Conservation (phyloP, 768 basidiomycete genomes). For the Boletus barrowsii region DNA sequence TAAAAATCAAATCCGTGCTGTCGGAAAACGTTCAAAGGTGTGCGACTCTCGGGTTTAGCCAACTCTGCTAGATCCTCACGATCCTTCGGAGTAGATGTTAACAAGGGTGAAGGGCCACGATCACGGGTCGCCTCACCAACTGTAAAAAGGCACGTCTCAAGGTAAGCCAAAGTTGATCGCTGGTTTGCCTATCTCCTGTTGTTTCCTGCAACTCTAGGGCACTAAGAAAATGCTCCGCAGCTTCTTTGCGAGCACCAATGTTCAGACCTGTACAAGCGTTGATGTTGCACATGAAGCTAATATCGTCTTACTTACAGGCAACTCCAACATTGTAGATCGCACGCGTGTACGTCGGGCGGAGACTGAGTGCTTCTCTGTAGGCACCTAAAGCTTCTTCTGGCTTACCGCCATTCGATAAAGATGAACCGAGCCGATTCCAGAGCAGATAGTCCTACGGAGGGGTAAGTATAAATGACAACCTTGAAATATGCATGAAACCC, state of each 20-base stretch:
- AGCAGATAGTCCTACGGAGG: slow-evolving; percentile 74
- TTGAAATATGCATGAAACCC: slow-evolving; percentile 14
- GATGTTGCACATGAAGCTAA: slow-evolving; percentile 2
- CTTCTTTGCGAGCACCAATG: slow-evolving; percentile 92
- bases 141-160: slow-evolving; percentile 74
- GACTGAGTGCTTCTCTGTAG: slow-evolving; percentile 84
- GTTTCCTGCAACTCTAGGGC: slow-evolving; percentile 78
- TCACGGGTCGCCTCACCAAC: slow-evolving; percentile 51
- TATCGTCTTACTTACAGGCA: slow-evolving; percentile 65
- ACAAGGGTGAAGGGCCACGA: neutral
- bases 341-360: slow-evolving; percentile 93
- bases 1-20: slow-evolving; percentile 89
- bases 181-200: slow-evolving; percentile 61
- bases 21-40: slow-evolving; percentile 70
- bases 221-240: slow-evolving; percentile 91
- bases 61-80: slow-evolving; percentile 79
- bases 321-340: slow-evolving; percentile 98
- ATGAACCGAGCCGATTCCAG: slow-evolving; percentile 96
- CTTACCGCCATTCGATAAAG: slow-evolving; percentile 88
- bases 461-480: neutral
- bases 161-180: slow-evolving; percentile 87
- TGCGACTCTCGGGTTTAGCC: slow-evolving; percentile 59
- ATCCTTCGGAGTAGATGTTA: slow-evolving; percentile 43
- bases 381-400: slow-evolving; percentile 92
- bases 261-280: slow-evolving; percentile 68